Percentiles rank a stretch among this genome's conserved stretches.
Conservation (phyloP, 2,329 filamentous ascomycete genomes). For the Fusarium tricinctum region DNA sequence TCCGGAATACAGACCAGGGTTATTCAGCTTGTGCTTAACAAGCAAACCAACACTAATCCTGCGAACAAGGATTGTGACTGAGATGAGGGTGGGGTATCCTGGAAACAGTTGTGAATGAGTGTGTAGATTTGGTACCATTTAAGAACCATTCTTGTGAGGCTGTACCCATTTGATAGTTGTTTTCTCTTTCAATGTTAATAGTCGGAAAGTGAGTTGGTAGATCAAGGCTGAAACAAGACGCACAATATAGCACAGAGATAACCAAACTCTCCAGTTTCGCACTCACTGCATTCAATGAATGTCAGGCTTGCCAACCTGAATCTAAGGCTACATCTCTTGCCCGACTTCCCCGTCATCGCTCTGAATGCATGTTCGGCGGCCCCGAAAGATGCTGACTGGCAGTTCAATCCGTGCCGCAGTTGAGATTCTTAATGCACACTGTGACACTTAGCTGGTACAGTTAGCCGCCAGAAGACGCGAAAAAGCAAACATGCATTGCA, state of each 20-base stretch:
- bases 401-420: neutral
- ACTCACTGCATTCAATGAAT: conserved; percentile 4
- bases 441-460: no score
- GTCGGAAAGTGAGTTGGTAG: neutral
- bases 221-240: neutral
- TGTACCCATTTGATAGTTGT: neutral
- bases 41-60: conserved; percentile 4
- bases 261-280: neutral
- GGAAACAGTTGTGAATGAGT: neutral
- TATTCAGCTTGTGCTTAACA: conserved; percentile 8
- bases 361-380: neutral
- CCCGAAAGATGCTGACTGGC: conserved; percentile 1
- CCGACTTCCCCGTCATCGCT: conserved; percentile 3
- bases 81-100: conserved; percentile 7
- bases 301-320: neutral
- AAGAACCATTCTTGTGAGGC: neutral
- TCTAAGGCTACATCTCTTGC: conserved; percentile 6
- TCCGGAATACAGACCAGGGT: neutral
- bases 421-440: neutral
- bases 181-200: neutral
- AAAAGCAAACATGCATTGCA: conserved; percentile 3
- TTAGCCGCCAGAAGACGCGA: neutral
- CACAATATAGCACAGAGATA: neutral
- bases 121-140: neutral
- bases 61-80: conserved; percentile 2